A percentile compares a stretch with the other conserved stretches of the same genome.
phyloP scores from a whole-genome alignment of 139 green algal genomes.

The Picochlorum sp. region DNA sequence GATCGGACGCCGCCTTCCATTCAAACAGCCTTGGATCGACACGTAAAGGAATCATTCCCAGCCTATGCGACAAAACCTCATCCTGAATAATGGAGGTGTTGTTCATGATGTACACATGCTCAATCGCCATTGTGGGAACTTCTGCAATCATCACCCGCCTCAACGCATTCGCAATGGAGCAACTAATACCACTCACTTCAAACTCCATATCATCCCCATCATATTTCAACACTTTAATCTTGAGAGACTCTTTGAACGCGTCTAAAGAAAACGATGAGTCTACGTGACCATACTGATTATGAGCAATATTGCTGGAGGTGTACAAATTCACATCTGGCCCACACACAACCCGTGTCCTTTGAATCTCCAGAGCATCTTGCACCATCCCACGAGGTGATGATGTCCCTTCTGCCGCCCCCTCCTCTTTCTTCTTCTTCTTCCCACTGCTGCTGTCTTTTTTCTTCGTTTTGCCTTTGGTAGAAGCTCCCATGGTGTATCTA shows the following conservation, averaged over 20 bases:
- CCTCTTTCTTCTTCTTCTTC: constrained; percentile 10
- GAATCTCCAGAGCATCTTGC: constrained; percentile 45
- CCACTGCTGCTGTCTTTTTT: neutral
- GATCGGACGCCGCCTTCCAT: constrained; percentile 22
- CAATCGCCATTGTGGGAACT: constrained; percentile 92
- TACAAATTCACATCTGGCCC: constrained; percentile 63
- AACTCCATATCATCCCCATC: constrained; percentile 70
- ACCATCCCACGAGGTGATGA: constrained; percentile 8
- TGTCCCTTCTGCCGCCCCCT: neutral
- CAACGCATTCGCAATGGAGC: constrained; percentile 82
- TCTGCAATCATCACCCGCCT: constrained; percentile 91
- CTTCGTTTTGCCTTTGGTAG: no score
- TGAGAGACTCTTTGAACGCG: constrained; percentile 54
- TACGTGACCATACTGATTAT: constrained; percentile 57
- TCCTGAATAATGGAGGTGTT: constrained; percentile 94
- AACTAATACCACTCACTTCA: constrained; percentile 75
- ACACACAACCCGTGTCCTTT: constrained; percentile 57
- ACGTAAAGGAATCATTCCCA: constrained; percentile 83
- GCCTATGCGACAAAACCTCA: constrained; percentile 84
- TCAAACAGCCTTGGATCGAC: constrained; percentile 75
- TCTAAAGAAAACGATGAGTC: constrained; percentile 68
- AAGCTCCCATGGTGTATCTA: no score
- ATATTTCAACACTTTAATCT: constrained; percentile 36
- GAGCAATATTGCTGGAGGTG: constrained; percentile 54
- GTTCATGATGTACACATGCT: constrained; percentile 96